Conservation (phyloP, 2,329 filamentous ascomycete genomes). For the Clonostachys rosea region DNA sequence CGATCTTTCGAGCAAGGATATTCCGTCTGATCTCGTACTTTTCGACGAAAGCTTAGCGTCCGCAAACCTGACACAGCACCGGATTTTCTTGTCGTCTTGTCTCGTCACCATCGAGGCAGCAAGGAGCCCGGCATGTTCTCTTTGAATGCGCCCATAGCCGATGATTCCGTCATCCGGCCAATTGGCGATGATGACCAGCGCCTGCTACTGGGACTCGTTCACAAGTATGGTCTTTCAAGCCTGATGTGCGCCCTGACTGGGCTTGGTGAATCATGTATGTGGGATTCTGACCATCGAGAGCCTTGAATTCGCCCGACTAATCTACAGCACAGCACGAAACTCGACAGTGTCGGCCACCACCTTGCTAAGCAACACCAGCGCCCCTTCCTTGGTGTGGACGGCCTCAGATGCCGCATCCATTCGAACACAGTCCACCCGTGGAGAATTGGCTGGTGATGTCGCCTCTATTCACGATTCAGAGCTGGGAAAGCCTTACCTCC, state of each 20-base stretch:
- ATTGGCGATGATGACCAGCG: slow-evolving; percentile 31
- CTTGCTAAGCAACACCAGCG: slow-evolving; percentile 31
- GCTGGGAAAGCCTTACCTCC: slow-evolving; percentile 20
- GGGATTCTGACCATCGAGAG: not conserved
- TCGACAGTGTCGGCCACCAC: slow-evolving; percentile 32
- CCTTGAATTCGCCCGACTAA: not conserved
- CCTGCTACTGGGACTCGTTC: slow-evolving; percentile 25
- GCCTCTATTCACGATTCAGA: slow-evolving; percentile 26
- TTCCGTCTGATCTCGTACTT: too few relatives aligned
- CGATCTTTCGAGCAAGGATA: too few relatives aligned
- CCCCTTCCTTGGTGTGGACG: slow-evolving; percentile 34
- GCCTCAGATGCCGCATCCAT: slow-evolving; percentile 33
- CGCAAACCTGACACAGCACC: too few relatives aligned
- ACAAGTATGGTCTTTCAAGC: slow-evolving; percentile 29
- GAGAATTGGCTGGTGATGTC: slow-evolving; percentile 22
- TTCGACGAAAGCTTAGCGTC: too few relatives aligned
- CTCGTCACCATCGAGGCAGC: too few relatives aligned
- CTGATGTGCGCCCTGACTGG: slow-evolving; percentile 28
- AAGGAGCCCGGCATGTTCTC: slow-evolving; percentile 22
- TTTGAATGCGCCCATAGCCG: slow-evolving; percentile 17
- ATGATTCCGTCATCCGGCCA: slow-evolving; percentile 26
- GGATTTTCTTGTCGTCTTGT: too few relatives aligned
- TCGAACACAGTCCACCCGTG: slow-evolving; percentile 30
- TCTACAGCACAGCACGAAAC: slow-evolving; percentile 22
- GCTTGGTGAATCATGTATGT: slow-evolving; percentile 29